Evolutionary conservation across 768 basidiomycete species (phyloP).

Genomic region (Lactarius quietus): DNA sequence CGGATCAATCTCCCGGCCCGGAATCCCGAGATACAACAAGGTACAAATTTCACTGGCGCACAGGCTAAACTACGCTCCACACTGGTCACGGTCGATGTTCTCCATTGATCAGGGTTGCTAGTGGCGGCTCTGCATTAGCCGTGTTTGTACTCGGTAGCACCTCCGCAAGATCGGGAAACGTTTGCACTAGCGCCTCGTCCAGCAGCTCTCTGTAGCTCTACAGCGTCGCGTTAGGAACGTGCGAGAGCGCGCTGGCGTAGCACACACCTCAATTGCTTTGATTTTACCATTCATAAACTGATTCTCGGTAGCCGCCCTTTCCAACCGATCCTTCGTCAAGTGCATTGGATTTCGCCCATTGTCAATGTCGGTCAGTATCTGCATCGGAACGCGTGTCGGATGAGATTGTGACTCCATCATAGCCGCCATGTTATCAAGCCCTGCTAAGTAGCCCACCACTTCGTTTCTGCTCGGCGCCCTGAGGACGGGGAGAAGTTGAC

Average conservation of each 20-base stretch:
- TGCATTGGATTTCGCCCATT: conserved; percentile 77
- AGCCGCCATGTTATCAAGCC: conserved; percentile 70
- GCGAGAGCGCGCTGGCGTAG: background rate
- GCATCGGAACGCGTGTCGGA: conserved; percentile 69
- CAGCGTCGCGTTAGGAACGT: conserved; percentile 1
- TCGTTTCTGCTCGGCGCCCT: conserved; percentile 54
- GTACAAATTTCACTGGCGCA: background rate
- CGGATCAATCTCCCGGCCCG: conserved; percentile 7
- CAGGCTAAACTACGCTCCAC: background rate
- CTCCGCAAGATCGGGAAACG: conserved; percentile 60
- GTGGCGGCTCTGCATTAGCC: background rate
- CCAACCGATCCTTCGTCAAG: conserved; percentile 73
- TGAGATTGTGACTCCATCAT: conserved; percentile 49
- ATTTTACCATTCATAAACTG: conserved; percentile 92
- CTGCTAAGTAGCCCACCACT: conserved; percentile 61
- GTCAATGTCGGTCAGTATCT: conserved; percentile 76
- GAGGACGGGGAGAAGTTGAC: background rate
- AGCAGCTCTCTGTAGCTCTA: conserved; percentile 69
- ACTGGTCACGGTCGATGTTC: conserved; percentile 1
- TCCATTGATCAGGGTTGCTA: conserved; percentile 4
- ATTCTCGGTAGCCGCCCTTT: conserved; percentile 83
- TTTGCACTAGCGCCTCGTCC: conserved; percentile 66
- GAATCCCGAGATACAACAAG: background rate
- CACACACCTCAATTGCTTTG: conserved; percentile 65
- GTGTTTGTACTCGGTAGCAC: conserved; percentile 8